phyloP scores from a whole-genome alignment of 139 green algal genomes.

The Limnomonas spitsbergensis region DNA sequence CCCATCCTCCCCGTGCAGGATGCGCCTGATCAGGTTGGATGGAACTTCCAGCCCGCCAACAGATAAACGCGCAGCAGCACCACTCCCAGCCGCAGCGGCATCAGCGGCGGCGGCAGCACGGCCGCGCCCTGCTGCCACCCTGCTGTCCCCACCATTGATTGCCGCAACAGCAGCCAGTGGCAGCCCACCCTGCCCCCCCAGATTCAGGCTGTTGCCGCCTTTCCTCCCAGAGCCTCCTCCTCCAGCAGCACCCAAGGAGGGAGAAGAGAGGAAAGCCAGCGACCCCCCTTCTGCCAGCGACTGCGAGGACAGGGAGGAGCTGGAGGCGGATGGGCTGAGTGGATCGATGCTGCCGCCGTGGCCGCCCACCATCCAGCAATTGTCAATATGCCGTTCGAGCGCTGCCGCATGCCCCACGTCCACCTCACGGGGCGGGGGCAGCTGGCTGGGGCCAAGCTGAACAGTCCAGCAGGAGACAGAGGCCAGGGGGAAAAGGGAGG shows the following conservation, averaged over 20 bases:
- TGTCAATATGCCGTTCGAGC: neutral
- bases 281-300: too few relatives aligned
- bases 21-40: conserved; percentile 17
- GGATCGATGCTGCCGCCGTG: too few relatives aligned
- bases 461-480: too few relatives aligned
- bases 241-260: neutral
- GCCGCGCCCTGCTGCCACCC: neutral
- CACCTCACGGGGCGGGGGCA: neutral
- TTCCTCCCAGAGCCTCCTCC: neutral
- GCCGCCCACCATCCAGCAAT: neutral
- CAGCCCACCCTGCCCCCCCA: too few relatives aligned
- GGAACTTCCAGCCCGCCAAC: conserved; percentile 41
- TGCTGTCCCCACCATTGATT: neutral
- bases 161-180: neutral
- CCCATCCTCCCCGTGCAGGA: neutral
- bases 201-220: neutral
- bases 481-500: too few relatives aligned
- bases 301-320: too few relatives aligned
- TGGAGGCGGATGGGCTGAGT: too few relatives aligned
- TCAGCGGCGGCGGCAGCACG: neutral
- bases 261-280: too few relatives aligned
- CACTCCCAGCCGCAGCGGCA: neutral
- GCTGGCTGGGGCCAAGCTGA: too few relatives aligned
- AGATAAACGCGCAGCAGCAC: neutral
- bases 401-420: neutral